Evolutionary conservation across 306 rosid genomes (phyloP), one percentile per base, ranked within the genome.

Genomic region (Crotalaria pallida): DNA sequence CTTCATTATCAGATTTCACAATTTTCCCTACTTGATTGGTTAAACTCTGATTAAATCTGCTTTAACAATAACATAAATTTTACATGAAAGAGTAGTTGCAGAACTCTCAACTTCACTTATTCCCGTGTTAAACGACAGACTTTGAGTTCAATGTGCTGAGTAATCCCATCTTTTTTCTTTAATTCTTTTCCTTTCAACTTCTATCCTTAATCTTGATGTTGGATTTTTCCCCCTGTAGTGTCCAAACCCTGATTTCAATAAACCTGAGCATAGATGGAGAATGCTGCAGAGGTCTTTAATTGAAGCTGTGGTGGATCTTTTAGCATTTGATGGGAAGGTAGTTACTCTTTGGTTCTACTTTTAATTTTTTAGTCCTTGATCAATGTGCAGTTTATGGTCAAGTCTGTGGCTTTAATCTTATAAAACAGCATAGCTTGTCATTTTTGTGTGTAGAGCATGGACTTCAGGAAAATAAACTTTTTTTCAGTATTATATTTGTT

Each of bases 201-300:
- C 66, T 12, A 26, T 4, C 60, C 69, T 51, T 58, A 13, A 60
- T 72, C 17, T 71, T 27, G 44, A 10, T 64, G 71, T 57, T 53
- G 33, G 18, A 45, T 58, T 38, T 21, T 5, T 44, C 50, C 69
- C 49, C 41, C 31, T 67, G 1, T 11, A 94, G 98, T 90, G 97
- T 79, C 98, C 97, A 15, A 88, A 94, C 65, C 98, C 97, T 3
- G 95, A 90, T 76, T 94, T 94, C 82, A 90, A 82, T 67, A 84
- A 90, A 69, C 96, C 95, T 44, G 89, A 84, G 64, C 77, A 88
- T 77, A 86, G 97, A 84, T 94, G 98, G 98, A 87, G 97, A 57
- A 88, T 94, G 95, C 74, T 94, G 79, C 97, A 83, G 75, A 87
- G 88, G 77, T 61, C 89, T 56, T 79, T 92, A 77, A 82, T 87